Evolutionary conservation across 441 rosid genomes (phyloP), one percentile per base, ranked within the genome.

Genomic region (Euphorbia celastroides): DNA sequence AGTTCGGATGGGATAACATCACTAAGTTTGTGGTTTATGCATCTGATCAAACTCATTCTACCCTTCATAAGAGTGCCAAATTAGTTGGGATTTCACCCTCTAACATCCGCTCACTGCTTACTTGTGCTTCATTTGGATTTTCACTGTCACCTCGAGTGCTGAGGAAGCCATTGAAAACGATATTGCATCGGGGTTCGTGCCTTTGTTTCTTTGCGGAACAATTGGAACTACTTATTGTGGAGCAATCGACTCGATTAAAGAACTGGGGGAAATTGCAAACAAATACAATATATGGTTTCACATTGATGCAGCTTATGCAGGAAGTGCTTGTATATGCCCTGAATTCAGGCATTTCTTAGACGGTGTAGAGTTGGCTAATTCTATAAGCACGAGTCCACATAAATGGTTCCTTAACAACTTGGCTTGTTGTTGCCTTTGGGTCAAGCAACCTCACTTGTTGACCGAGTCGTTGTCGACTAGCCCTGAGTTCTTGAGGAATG

Each of bases 401-500:
- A n/a, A 77, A 34, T 34, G 38, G 38, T 9, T 34, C 7, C 76
- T 78, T 52, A 69, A 75, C 2, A 68, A 75, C 70, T 23, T 68
- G 70, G 80, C 75, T 0, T 80, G 81, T 3, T 73, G 79, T 38
- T 78, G 84, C 20, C 59, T 77, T 23, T 73, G 80, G 78, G 34
- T 73, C 1, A 70, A 70, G 20, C 31, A 75, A 20, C 81, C 80
- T 0, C 44, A 14, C 1, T 36, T 9, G 1, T 38, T 77, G 2
- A n/a, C 42, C 0, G 73, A 69, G 27, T 70, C 84, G 7, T 41
- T 55, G 51, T 48, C 68, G 12, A 68, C 36, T 5, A 38, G 70
- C 0, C 34, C 73, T 16, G 80, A 80, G 58, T 60, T 2, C 23
- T 7, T 78, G 48, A 71, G 61, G 12, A 70, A 75, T 64, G 27